Base-by-base conservation (phyloP, 495 filamentous ascomycete species). In the Aspergillus wentii region DNA sequence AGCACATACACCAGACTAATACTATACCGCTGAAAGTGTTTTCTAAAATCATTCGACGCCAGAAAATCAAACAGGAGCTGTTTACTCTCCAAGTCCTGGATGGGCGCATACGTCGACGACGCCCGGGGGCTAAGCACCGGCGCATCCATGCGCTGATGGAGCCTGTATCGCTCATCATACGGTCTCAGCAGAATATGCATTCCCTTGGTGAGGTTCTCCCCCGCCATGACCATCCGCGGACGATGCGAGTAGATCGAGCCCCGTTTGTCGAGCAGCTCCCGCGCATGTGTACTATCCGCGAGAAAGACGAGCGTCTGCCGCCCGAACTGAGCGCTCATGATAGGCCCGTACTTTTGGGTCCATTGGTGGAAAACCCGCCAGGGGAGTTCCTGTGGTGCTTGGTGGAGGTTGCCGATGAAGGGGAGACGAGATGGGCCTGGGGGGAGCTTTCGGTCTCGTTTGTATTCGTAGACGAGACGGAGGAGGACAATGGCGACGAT, bases 21-120 rank as follows among this genome's bases (percentile, higher is more conserved):
- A 15, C 74, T 75, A 53, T 76, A 81, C 33, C 79, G 75, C 48
- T 80, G 75, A 33, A 82, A 63, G 21, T 64, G 61, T 43, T 75
- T 68, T 29, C 70, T 48, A 49, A 79, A 82, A 13, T 74, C 62
- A 23, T 38, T 40, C 17, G 35, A n/a, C 1, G 5, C 17, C 5
- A 51, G 33, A 14, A 53, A 35, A 3, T 56, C 42, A 25, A 38
- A 33, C 2, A 47, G 22, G 3, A 56, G 17, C 35, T 48, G 43
- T 14, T 35, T 40, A 30, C 39, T 48, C 33, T 49, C 48, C 3
- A 51, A 14, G 7, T 50, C 48, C 28, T 48, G 33, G 4, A 55
- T 14, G 5, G 22, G 14, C 9, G 17, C 9, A 21, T 51, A 48
- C 1, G 17, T 30, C 5, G 10, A 8, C 7, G 38, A 16, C 4